These are phyloP conservation scores for Phaeotremella skinneri DNA, from an alignment of 768 basidiomycete genomes.

Conservation along the genomic window DNA sequence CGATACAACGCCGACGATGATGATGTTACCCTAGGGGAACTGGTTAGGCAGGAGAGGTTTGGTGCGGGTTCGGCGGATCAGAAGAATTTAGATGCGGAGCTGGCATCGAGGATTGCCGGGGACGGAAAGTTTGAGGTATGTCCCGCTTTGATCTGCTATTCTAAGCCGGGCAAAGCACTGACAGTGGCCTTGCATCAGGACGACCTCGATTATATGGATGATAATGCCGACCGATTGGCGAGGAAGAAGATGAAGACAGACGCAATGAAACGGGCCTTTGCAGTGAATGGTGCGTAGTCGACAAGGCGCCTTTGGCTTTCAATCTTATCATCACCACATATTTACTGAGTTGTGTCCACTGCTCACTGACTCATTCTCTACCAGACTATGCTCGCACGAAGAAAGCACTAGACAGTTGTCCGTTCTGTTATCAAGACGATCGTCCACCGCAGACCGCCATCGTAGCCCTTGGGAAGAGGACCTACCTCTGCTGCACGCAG, in stretches of 20 bases:
- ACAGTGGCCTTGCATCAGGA: no score
- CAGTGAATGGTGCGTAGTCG: constrained; percentile 71
- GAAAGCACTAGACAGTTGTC: constrained; percentile 78
- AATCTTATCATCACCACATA: neutral
- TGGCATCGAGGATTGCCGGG: constrained; percentile 79
- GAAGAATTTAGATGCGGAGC: constrained; percentile 84
- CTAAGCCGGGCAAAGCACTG: constrained; percentile 2
- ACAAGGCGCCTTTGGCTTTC: no score
- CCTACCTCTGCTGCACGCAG: constrained; percentile 83
- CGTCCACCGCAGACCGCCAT: constrained; percentile 81
- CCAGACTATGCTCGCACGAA: constrained; percentile 93
- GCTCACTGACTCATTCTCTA: neutral
- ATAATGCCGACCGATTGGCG: constrained; percentile 88
- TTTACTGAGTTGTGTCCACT: neutral
- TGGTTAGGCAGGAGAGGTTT: constrained; percentile 89
- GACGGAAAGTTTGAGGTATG: constrained; percentile 82
- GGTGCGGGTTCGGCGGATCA: constrained; percentile 84
- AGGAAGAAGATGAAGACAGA: constrained; percentile 94
- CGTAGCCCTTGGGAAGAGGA: constrained; percentile 84
- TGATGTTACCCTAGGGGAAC: constrained; percentile 75
- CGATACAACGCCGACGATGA: constrained; percentile 92
- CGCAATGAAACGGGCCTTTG: constrained; percentile 94
- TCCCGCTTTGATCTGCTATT: neutral
- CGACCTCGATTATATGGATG: constrained; percentile 91
- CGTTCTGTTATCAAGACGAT: constrained; percentile 87